Conservation (phyloP, 106 monocot species). For the Acorus calamus region DNA sequence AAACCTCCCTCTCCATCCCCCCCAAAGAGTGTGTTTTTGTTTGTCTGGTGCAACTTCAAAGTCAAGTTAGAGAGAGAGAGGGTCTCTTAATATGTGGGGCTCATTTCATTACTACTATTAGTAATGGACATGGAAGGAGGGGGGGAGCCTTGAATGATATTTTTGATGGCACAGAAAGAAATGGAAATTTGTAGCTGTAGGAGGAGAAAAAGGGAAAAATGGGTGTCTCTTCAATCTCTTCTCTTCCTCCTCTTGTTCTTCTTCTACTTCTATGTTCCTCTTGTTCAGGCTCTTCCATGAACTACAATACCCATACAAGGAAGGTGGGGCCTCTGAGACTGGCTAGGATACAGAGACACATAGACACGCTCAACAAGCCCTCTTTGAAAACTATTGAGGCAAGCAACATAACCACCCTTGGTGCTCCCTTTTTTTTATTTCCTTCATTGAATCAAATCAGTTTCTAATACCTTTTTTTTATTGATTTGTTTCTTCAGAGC, state of each 20-base stretch:
- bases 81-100: background rate
- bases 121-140: constrained; percentile 6
- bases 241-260: constrained; percentile 10
- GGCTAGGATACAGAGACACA: constrained; percentile 48
- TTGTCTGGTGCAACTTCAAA: constrained; percentile 13
- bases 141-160: background rate
- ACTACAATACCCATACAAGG: constrained; percentile 1
- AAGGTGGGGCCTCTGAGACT: constrained; percentile 23
- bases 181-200: constrained; percentile 10
- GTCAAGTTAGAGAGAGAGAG: constrained; percentile 6
- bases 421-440: background rate
- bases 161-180: constrained; percentile 21
- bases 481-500: constrained; percentile 30
- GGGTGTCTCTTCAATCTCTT: constrained; percentile 1
- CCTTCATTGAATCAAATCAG: background rate
- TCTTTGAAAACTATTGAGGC: constrained; percentile 49
- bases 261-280: background rate
- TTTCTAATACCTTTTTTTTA: background rate
- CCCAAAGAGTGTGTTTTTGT: background rate
- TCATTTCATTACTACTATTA: background rate
- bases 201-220: constrained; percentile 8
- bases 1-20: background rate
- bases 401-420: background rate
- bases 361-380: constrained; percentile 75
- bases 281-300: constrained; percentile 5